phyloP scores from a whole-genome alignment of 208 protist genomes.

The Acanthamoeba quina region DNA sequence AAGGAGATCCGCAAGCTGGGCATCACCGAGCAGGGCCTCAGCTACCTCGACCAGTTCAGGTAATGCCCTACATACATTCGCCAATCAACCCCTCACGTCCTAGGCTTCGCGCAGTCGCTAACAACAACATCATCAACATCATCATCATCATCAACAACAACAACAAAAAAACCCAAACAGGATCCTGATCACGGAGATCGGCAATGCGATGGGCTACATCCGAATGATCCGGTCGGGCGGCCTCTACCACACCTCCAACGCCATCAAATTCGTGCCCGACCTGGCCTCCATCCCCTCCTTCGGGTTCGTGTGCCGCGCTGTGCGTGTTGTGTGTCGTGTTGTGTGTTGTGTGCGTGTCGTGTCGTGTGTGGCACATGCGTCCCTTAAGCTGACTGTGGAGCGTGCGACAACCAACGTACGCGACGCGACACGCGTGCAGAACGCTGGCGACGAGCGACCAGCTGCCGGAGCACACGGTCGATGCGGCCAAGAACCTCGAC shows the following conservation, averaged over 20 bases:
- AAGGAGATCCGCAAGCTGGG: constrained; percentile 95
- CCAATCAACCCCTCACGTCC: no score
- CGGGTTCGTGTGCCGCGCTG: background rate
- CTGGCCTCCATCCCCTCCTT: constrained; percentile 89
- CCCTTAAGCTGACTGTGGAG: no score
- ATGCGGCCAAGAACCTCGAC: constrained; percentile 91
- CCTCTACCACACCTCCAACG: constrained; percentile 92
- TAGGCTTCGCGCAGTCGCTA: background rate
- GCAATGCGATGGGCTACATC: constrained; percentile 98
- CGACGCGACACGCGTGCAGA: constrained; percentile 2
- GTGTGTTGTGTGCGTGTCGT: no score
- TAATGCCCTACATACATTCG: background rate
- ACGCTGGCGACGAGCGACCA: constrained; percentile 81
- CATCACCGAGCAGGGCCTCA: constrained; percentile 87
- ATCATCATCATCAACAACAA: no score
- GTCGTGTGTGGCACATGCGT: no score
- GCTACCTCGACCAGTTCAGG: constrained; percentile 95
- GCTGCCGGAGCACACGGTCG: constrained; percentile 81
- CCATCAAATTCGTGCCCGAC: constrained; percentile 94
- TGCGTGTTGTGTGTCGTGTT: no score
- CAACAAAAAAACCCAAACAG: no score
- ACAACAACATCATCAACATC: no score
- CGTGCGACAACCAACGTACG: no score
- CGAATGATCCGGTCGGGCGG: constrained; percentile 94
- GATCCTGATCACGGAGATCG: constrained; percentile 97